These are phyloP conservation scores for Mariannaea sp. DNA, from an alignment of 2,329 filamentous ascomycete species.

Conservation along the genomic window DNA sequence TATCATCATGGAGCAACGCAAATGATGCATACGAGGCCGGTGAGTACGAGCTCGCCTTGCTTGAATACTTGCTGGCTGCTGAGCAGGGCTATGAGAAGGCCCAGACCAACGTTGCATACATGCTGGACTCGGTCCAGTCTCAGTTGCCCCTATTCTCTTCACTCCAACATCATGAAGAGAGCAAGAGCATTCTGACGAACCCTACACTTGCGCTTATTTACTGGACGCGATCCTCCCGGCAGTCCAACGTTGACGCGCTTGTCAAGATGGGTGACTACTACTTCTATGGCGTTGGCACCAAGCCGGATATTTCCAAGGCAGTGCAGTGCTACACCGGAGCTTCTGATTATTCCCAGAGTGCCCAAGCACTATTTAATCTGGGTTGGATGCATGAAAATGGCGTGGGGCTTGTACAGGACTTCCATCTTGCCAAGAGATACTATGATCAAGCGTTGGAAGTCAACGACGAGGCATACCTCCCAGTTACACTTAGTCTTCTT, in stretches of 20 bases:
- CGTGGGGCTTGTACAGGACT: conserved; percentile 89
- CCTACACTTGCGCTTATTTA: conserved; percentile 77
- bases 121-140: conserved; percentile 76
- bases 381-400: conserved; percentile 99
- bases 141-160: conserved; percentile 46
- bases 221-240: conserved; percentile 93
- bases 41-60: conserved; percentile 77
- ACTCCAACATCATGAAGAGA: conserved; percentile 49
- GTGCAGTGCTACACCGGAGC: conserved; percentile 91
- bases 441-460: conserved; percentile 93
- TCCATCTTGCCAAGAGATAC: conserved; percentile 93
- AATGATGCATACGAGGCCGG: conserved; percentile 81
- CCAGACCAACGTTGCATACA: conserved; percentile 86
- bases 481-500: conserved; percentile 84
- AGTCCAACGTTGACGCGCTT: conserved; percentile 89
- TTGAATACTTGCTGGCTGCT: conserved; percentile 84
- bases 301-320: conserved; percentile 78
- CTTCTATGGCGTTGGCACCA: conserved; percentile 76
- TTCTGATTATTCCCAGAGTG: conserved; percentile 87
- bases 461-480: conserved; percentile 91
- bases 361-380: conserved; percentile 94
- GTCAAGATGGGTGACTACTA: conserved; percentile 99
- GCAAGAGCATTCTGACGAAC: conserved; percentile 53
- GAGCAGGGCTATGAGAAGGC: conserved; percentile 91
- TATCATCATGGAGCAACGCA: conserved; percentile 81